These are phyloP conservation scores for Pisolithus tinctorius DNA, from an alignment of 768 basidiomycete species.

Conservation along the genomic window DNA sequence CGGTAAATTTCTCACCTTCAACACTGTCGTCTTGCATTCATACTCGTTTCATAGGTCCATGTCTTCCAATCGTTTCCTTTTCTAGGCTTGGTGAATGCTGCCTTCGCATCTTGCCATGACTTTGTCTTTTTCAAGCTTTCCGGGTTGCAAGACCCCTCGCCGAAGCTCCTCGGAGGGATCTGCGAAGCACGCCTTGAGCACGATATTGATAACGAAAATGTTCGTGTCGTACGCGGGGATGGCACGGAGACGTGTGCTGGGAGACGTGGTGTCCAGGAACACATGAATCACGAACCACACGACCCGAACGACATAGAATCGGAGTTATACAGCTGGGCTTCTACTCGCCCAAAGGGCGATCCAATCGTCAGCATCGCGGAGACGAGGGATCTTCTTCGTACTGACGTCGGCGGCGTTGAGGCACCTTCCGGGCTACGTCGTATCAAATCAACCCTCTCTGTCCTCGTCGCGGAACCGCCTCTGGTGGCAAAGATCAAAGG, in stretches of 20 bases:
- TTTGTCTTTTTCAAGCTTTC: slow-evolving; percentile 62
- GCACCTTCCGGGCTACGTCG: slow-evolving; percentile 18
- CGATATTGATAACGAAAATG: slow-evolving; percentile 63
- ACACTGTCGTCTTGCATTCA: background rate
- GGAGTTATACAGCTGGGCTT: slow-evolving; percentile 51
- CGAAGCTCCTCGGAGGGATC: slow-evolving; percentile 44
- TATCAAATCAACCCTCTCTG: slow-evolving; percentile 26
- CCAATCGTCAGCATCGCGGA: slow-evolving; percentile 2
- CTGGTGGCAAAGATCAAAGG: slow-evolving; percentile 9
- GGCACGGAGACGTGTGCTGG: slow-evolving; percentile 48
- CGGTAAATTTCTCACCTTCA: slow-evolving; percentile 41
- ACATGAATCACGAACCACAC: slow-evolving; percentile 20
- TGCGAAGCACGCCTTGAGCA: slow-evolving; percentile 57
- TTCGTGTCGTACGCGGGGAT: slow-evolving; percentile 68
- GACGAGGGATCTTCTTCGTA: slow-evolving; percentile 1
- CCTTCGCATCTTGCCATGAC: slow-evolving; percentile 63
- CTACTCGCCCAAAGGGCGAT: slow-evolving; percentile 2
- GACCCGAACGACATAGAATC: slow-evolving; percentile 24
- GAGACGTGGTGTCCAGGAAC: slow-evolving; percentile 35
- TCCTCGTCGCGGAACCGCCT: slow-evolving; percentile 16
- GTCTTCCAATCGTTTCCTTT: slow-evolving; percentile 90
- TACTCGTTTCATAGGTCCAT: slow-evolving; percentile 51
- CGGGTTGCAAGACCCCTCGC: slow-evolving; percentile 40
- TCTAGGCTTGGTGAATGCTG: slow-evolving; percentile 53
- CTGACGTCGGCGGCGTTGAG: slow-evolving; percentile 7